Evolutionary conservation across 2,329 filamentous ascomycete species (phyloP).

Genomic region (Cladophialophora immunda): DNA sequence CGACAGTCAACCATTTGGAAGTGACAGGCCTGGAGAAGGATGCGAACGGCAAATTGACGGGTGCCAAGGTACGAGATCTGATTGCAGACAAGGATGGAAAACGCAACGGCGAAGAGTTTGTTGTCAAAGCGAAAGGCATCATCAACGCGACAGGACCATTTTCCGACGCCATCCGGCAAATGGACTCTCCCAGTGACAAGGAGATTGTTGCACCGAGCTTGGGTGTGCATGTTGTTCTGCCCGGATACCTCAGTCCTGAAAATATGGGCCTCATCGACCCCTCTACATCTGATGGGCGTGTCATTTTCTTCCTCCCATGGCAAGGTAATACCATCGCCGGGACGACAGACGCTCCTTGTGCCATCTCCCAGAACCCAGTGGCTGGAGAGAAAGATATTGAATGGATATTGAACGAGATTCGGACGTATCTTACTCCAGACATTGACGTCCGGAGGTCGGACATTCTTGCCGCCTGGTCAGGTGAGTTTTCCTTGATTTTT

Average conservation of each 20-base stretch:
- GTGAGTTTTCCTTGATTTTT: slow-evolving; percentile 24
- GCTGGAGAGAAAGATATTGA: slow-evolving; percentile 85
- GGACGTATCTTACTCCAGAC: slow-evolving; percentile 81
- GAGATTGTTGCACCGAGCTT: slow-evolving; percentile 87
- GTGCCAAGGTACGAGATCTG: slow-evolving; percentile 76
- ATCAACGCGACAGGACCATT: slow-evolving; percentile 94
- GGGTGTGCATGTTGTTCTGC: slow-evolving; percentile 85
- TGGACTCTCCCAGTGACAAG: slow-evolving; percentile 75
- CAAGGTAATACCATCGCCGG: slow-evolving; percentile 92
- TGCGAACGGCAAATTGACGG: slow-evolving; percentile 74
- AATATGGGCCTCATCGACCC: slow-evolving; percentile 86
- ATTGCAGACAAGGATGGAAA: slow-evolving; percentile 72
- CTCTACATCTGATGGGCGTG: slow-evolving; percentile 83
- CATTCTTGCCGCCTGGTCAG: slow-evolving; percentile 87
- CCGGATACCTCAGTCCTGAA: slow-evolving; percentile 83
- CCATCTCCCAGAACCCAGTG: slow-evolving; percentile 75
- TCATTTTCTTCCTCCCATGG: slow-evolving; percentile 94
- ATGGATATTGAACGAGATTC: slow-evolving; percentile 86
- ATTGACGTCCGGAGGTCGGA: slow-evolving; percentile 85
- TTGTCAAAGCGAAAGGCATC: slow-evolving; percentile 78
- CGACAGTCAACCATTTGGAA: slow-evolving; percentile 83
- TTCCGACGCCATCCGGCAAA: slow-evolving; percentile 82
- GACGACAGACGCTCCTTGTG: slow-evolving; percentile 81
- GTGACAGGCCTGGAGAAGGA: slow-evolving; percentile 81
- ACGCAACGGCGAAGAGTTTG: slow-evolving; percentile 64